Evolutionary conservation across 1,284 basidiomycete species (phyloP).

Genomic region (Coniferiporia sulphurascens): DNA sequence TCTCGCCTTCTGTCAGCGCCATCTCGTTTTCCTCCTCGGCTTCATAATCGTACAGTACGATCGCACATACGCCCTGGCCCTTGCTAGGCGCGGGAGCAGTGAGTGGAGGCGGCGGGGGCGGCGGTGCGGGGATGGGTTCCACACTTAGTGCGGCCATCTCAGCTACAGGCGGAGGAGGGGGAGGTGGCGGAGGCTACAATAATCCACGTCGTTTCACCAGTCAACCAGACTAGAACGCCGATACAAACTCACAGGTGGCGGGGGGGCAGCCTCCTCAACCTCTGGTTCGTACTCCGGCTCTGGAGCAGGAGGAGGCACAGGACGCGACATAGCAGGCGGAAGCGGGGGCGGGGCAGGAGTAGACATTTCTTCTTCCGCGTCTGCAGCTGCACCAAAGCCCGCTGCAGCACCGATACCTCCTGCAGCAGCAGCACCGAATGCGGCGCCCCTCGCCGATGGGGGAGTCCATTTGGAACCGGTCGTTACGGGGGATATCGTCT

Average conservation of each 20-base stretch:
- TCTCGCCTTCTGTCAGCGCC: constrained; percentile 72
- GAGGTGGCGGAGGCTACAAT: constrained; percentile 21
- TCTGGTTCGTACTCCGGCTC: constrained; percentile 25
- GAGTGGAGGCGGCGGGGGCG: constrained; percentile 27
- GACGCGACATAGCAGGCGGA: constrained; percentile 25
- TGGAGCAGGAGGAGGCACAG: constrained; percentile 25
- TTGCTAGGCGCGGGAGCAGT: constrained; percentile 27
- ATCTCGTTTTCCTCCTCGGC: constrained; percentile 85
- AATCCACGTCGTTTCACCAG: not conserved
- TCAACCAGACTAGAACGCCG: too few relatives aligned
- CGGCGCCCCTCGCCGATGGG: constrained; percentile 30
- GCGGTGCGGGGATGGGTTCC: constrained; percentile 36
- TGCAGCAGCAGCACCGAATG: constrained; percentile 16
- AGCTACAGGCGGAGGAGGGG: constrained; percentile 32
- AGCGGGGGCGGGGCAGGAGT: constrained; percentile 28
- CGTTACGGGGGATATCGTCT: constrained; percentile 33
- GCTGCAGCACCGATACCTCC: constrained; percentile 11
- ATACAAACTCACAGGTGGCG: constrained; percentile 23
- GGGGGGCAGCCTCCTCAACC: constrained; percentile 23
- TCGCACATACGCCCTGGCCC: constrained; percentile 52
- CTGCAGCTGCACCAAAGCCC: constrained; percentile 22
- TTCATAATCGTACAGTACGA: constrained; percentile 79
- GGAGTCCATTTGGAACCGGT: constrained; percentile 22
- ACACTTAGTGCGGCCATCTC: constrained; percentile 36
- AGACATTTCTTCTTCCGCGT: constrained; percentile 26